Conservation (phyloP, 306 rosid species). For the Ochetophila trinervis region DNA sequence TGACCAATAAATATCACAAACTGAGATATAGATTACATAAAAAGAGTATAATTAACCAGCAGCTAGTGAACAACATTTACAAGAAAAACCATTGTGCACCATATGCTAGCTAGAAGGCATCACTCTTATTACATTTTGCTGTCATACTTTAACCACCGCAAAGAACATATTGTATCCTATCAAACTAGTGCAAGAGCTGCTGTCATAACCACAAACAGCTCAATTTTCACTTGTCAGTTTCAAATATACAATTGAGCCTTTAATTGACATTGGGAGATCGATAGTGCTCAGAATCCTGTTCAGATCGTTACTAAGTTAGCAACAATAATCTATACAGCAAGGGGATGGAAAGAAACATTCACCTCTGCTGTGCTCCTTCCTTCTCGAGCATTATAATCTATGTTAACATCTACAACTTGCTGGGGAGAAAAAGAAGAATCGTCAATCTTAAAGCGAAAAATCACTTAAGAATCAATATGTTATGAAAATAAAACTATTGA, state of each 20-base stretch:
- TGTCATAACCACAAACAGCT: not conserved
- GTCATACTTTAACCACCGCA: no score
- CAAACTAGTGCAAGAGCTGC: not conserved
- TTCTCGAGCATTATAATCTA: slow-evolving; percentile 82
- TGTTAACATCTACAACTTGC: slow-evolving; percentile 68
- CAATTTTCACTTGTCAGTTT: not conserved
- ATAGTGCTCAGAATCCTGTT: not conserved
- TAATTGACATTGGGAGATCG: not conserved
- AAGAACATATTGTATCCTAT: not conserved
- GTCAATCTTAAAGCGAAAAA: slow-evolving; percentile 18
- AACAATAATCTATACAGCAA: not conserved
- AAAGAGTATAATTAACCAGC: no score
- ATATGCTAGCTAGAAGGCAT: no score
- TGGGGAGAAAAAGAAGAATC: slow-evolving; percentile 31
- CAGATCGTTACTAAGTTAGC: not conserved
- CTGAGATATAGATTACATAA: no score
- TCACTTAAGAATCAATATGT: slow-evolving; percentile 13
- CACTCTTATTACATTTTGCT: no score
- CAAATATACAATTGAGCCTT: not conserved
- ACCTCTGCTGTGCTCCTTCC: slow-evolving; percentile 88
- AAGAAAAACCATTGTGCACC: no score
- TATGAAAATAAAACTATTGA: slow-evolving; percentile 9
- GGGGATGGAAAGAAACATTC: slow-evolving; percentile 26
- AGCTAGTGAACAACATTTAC: no score
- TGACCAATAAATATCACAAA: no score